Percentiles rank a stretch among this genome's conserved stretches.
Evolutionary conservation across 306 rosid species (phyloP).

Genomic region (Comarum palustre): DNA sequence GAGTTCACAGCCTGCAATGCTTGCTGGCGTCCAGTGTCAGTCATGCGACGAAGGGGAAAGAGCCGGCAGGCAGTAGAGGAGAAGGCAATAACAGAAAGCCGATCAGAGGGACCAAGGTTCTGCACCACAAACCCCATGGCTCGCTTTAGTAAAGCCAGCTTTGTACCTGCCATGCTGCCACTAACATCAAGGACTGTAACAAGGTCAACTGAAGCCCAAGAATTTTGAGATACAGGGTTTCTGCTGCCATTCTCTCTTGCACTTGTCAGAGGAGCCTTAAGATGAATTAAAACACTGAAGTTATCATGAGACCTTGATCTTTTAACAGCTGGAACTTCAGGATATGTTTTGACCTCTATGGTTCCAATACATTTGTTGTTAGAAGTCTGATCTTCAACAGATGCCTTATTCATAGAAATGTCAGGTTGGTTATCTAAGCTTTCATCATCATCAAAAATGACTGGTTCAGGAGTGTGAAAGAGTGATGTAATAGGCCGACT

Average conservation of each 20-base stretch:
- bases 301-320: conserved; percentile 50
- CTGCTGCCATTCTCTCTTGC: conserved; percentile 29
- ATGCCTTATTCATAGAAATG: conserved; percentile 15
- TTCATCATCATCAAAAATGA: conserved; percentile 77
- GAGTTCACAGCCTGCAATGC: conserved; percentile 76
- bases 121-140: conserved; percentile 95
- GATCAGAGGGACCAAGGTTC: conserved; percentile 76
- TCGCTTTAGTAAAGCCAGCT: conserved; percentile 74
- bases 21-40: conserved; percentile 66
- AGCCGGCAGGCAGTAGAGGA: conserved; percentile 79
- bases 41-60: conserved; percentile 80
- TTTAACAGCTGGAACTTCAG: conserved; percentile 78
- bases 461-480: conserved; percentile 55
- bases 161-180: conserved; percentile 96
- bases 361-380: conserved; percentile 27
- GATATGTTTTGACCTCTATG: conserved; percentile 62
- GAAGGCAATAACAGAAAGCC: conserved; percentile 81
- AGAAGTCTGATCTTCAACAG: conserved; percentile 23
- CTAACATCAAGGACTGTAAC: conserved; percentile 94
- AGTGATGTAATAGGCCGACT: conserved; percentile 39
- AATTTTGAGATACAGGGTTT: conserved; percentile 30
- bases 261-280: conserved; percentile 68
- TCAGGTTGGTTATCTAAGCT: conserved; percentile 45
- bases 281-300: conserved; percentile 67
- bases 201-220: conserved; percentile 79